Evolutionary conservation across 306 rosid genomes (phyloP), one percentile per base, ranked within the genome.

Genomic region (Dryas alaskensis): DNA sequence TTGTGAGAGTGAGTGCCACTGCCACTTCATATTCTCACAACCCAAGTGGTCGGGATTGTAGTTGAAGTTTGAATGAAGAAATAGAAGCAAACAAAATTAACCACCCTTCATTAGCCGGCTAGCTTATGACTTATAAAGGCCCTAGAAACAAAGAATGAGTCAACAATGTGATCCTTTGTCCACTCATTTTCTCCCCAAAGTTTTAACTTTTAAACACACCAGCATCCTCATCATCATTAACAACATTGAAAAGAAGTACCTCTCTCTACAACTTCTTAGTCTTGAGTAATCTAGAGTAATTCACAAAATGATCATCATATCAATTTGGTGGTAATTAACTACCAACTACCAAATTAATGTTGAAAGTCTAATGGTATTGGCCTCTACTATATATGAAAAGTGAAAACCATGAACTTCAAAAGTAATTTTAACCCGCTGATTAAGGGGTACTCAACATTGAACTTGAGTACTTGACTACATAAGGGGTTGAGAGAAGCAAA

Each of bases 1-100:
- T 74, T 78, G 77, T 71, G 85, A 78, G 84, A 79, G 87, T 81
- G 83, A 77, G 85, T 85, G 88, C 81, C 80, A 83, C 77, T 76
- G 49, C 54, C 65, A 55, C 65, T 76, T 55, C 64, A 69, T 79
- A 74, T 62, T 82, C 81, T 72, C 72, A 61, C 73, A 77, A 67
- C 45, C 73, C 78, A 82, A 70, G 84, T 75, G 79, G 87, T 79
- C 37, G 76, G 76, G 79, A 10, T 19, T 76, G 46, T 68, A 39
- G 73, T 68, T 74, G 64, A 65, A 77, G 74, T 69, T 76, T 48
- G 70, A 70, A 60, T 69, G 67, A 25, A 64, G 16, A 43, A 57
- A 55, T 25, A 50, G 40, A 80, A 80, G 73, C 12, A 74, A 60
- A 73, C 62, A 76, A 82, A 78, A 31, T 31, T 31, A 31, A 49